phyloP scores from a whole-genome alignment of 2,329 filamentous ascomycete genomes.

The Fusarium nodosum region DNA sequence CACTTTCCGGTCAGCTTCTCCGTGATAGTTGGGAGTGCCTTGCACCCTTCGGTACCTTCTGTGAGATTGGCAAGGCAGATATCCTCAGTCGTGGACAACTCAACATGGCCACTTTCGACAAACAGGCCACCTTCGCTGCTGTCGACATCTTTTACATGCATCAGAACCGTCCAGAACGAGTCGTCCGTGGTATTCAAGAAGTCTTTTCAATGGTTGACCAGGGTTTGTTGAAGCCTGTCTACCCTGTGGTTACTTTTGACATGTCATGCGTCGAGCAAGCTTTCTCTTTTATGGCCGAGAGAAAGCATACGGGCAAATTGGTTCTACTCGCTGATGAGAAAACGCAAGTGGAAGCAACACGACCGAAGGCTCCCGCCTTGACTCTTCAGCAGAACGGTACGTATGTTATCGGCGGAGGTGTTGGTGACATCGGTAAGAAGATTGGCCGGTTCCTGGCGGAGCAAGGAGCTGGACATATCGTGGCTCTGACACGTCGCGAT shows the following conservation, averaged over 20 bases:
- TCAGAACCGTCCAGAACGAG: background rate
- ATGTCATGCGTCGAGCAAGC: constrained; percentile 7
- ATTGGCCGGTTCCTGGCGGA: constrained; percentile 2
- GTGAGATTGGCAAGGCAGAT: constrained; percentile 13
- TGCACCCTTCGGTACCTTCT: constrained; percentile 10
- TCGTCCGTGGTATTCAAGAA: constrained; percentile 7
- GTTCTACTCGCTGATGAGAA: background rate
- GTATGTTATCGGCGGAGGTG: constrained; percentile 9
- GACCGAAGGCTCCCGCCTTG: background rate
- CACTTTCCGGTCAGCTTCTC: background rate
- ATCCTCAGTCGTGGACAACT: constrained; percentile 3
- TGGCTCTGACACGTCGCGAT: constrained; percentile 1
- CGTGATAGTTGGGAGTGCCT: constrained; percentile 13
- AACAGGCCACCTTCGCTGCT: constrained; percentile 7
- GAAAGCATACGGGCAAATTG: constrained; percentile 8
- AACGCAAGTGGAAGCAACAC: constrained; percentile 3
- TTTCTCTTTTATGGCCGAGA: background rate
- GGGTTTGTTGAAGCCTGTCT: background rate
- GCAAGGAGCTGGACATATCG: constrained; percentile 8
- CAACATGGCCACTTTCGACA: constrained; percentile 11
- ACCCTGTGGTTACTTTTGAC: constrained; percentile 3
- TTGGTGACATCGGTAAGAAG: constrained; percentile 14
- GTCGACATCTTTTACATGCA: constrained; percentile 10
- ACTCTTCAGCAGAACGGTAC: background rate
- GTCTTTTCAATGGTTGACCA: constrained; percentile 1